A percentile compares a stretch with the other conserved stretches of the same genome.
These are phyloP conservation scores for Thielaviopsis ethacetica DNA, from an alignment of 2,329 filamentous ascomycete genomes.

Conservation along the genomic window DNA sequence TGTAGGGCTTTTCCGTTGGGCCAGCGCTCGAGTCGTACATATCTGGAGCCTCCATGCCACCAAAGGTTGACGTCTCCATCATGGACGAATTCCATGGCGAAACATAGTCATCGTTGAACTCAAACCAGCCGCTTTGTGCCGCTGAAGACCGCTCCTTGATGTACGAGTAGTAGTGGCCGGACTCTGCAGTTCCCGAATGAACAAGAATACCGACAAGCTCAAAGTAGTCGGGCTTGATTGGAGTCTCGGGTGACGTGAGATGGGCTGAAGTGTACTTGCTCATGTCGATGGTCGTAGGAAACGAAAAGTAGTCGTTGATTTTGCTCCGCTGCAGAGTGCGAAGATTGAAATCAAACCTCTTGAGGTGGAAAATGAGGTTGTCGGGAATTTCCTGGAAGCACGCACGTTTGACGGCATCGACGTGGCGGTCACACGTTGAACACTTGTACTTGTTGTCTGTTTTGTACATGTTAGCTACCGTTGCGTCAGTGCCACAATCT, in stretches of 20 bases:
- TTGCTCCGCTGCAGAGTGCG: constrained; percentile 68
- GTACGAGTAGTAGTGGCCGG: constrained; percentile 94
- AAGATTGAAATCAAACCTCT: constrained; percentile 70
- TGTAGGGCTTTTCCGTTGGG: constrained; percentile 54
- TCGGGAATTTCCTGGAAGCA: constrained; percentile 87
- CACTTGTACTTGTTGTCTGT: constrained; percentile 96
- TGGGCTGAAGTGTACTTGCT: constrained; percentile 77
- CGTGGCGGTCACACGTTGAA: constrained; percentile 71
- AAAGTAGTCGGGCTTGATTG: constrained; percentile 56
- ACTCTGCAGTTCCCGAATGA: constrained; percentile 82
- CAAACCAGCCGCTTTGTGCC: constrained; percentile 49
- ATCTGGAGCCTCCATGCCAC: constrained; percentile 44
- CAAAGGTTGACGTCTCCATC: constrained; percentile 66
- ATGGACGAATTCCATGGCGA: constrained; percentile 54
- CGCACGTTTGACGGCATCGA: constrained; percentile 85
- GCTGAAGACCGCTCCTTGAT: constrained; percentile 60
- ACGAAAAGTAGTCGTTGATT: constrained; percentile 89
- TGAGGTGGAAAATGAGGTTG: constrained; percentile 89
- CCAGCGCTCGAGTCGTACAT: constrained; percentile 29
- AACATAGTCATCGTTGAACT: constrained; percentile 88
- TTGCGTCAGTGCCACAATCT: background rate
- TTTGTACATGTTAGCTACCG: constrained; percentile 14
- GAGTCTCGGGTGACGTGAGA: constrained; percentile 45
- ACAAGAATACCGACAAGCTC: constrained; percentile 91
- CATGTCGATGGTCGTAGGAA: constrained; percentile 73